Evolutionary conservation across 2,329 filamentous ascomycete species (phyloP), one percentile per base, ranked within the genome.

Genomic region (Ceratocystiopsis sp.): DNA sequence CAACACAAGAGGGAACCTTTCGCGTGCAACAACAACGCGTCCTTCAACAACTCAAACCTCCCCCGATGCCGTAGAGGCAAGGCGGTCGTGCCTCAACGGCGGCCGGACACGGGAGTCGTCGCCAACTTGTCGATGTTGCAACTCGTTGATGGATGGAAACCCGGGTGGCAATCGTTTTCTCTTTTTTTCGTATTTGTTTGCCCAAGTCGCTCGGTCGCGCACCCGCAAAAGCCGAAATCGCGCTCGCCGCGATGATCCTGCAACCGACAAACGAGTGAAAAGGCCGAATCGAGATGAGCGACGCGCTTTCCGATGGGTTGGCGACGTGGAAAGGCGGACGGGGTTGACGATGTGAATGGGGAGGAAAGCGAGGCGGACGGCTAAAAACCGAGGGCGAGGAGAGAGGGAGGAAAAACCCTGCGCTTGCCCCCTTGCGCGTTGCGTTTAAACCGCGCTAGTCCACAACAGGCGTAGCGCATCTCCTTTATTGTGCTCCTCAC

Each of bases 241-340:
- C 25, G 9, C 25, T 11, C 25, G 25, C 5, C 10, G 9, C 25
- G 25, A 29, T 29, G 10, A 29, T 8, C 25, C 25, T 29, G 25
- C 25, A 25, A 25, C 39, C 41, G 42, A 42, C 42, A 49, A 38
- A 38, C 40, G 41, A 29, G 32, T 10, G 21, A 38, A 42, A 37
- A 34, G 33, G 37, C 25, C 38, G 43, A 13, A 36, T 36, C 60
- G 59, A 61, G 63, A 64, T 64, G 62, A 59, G 61, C 61, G 68
- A 67, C 67, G 66, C 69, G 71, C 64, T 64, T 63, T 61, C 59
- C 62, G 64, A 66, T 69, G 62, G 63, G 62, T 64, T 38, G 37
- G 19, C 41, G 42, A 41, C 45, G 45, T 44, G 39, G 16, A 34
- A 35, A 15, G 34, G 36, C 15, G 39, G 29, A 21, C n/a, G 34